A percentile compares a stretch with the other conserved stretches of the same genome.
Conservation (phyloP, 2,329 filamentous ascomycete species). For the Paecilomyces dactylethromorphus region DNA sequence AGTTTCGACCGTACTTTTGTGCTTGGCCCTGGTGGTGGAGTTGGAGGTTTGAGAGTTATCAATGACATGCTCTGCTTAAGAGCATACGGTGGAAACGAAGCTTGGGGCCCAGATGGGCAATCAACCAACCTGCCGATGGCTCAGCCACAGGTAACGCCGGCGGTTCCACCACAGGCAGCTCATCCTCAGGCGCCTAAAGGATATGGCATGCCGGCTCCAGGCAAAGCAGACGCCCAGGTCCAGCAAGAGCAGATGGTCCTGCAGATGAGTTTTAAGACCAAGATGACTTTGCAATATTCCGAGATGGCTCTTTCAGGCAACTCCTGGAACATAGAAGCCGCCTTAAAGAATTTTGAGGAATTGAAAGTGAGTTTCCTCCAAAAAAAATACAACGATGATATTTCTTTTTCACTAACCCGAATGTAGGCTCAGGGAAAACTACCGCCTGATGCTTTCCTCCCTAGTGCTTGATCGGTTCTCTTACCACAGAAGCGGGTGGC, state of each 20-base stretch:
- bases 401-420: conserved; percentile 12
- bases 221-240: conserved; percentile 44
- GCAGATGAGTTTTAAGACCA: conserved; percentile 69
- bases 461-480: conserved; percentile 4
- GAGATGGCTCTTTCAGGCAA: conserved; percentile 74
- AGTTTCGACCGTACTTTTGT: conserved; percentile 79
- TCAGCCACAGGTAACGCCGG: conserved; percentile 20
- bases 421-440: conserved; percentile 34
- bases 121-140: conserved; percentile 27
- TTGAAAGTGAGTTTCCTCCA: conserved; percentile 55
- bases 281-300: conserved; percentile 73
- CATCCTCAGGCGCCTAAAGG: conserved; percentile 27
- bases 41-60: conserved; percentile 64
- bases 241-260: conserved; percentile 63
- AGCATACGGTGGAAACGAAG: conserved; percentile 54
- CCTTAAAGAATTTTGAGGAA: conserved; percentile 66
- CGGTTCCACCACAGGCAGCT: conserved; percentile 6
- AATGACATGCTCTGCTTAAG: conserved; percentile 73
- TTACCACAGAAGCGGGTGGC: not conserved
- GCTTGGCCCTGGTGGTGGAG: conserved; percentile 65
- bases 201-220: conserved; percentile 35
- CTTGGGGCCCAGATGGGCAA: conserved; percentile 41
- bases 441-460: conserved; percentile 45
- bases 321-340: conserved; percentile 72
- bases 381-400: not conserved